Evolutionary conservation across 2,329 filamentous ascomycete genomes (phyloP).

Genomic region (Hypoxylon sp.): DNA sequence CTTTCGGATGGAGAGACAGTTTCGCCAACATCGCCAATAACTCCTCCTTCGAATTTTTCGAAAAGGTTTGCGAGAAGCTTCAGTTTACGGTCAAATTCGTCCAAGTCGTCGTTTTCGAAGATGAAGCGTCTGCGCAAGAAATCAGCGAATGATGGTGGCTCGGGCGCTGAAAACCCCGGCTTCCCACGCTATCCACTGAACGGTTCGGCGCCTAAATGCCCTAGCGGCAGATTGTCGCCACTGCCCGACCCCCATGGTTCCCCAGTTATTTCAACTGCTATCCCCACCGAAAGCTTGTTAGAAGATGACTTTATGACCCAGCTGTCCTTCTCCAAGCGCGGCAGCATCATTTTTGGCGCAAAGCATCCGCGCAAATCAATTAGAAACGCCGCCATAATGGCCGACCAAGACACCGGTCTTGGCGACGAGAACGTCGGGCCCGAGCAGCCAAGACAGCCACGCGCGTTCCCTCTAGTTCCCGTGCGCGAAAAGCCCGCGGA

Average conservation of each 20-base stretch:
- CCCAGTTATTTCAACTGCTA: slow-evolving; percentile 67
- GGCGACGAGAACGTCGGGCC: slow-evolving; percentile 29
- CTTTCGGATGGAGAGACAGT: slow-evolving; percentile 52
- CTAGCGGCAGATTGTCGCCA: slow-evolving; percentile 49
- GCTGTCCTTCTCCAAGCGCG: slow-evolving; percentile 73
- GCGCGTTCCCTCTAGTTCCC: slow-evolving; percentile 51
- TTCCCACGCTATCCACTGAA: slow-evolving; percentile 38
- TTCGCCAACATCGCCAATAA: slow-evolving; percentile 51
- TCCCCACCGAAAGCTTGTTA: slow-evolving; percentile 70
- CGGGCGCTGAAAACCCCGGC: slow-evolving; percentile 45
- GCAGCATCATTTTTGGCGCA: slow-evolving; percentile 73
- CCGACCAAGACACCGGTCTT: slow-evolving; percentile 45
- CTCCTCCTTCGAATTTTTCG: slow-evolving; percentile 51
- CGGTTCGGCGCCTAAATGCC: slow-evolving; percentile 46
- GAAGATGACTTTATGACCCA: slow-evolving; percentile 71
- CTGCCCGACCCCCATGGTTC: slow-evolving; percentile 58
- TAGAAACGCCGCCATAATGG: slow-evolving; percentile 46
- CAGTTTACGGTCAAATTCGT: slow-evolving; percentile 49
- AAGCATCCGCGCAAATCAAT: slow-evolving; percentile 55
- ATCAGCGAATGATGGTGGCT: slow-evolving; percentile 33
- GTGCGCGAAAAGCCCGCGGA: slow-evolving; percentile 46
- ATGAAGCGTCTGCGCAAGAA: slow-evolving; percentile 52
- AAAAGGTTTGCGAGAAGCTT: slow-evolving; percentile 51
- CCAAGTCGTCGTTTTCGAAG: slow-evolving; percentile 40
- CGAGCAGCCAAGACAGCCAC: slow-evolving; percentile 39